Evolutionary conservation across 129 eudicot species (phyloP), one percentile per base, ranked within the genome.

Genomic region (Tagetes patula): DNA sequence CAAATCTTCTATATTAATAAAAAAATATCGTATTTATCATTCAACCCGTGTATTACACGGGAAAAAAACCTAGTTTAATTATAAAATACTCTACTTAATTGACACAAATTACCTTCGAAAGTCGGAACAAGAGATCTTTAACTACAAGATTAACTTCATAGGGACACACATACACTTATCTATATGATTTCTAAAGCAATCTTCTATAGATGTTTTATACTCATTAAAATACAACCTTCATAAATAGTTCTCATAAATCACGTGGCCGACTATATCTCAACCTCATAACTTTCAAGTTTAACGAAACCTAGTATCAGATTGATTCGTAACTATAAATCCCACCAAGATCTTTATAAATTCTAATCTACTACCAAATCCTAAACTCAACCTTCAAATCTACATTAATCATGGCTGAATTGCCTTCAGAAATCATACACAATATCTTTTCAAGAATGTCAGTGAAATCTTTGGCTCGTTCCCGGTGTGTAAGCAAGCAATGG

Each of bases 381-480:
- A 36, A 60, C 40, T 58, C 62, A 30, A 14, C 9, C 62, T 1
- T 58, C 40, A 31, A 10, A 32, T 31, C 6, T 10, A 36, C 55
- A 20, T 20, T 20, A 43, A 5, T 14, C 55, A 67, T 32, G 72
- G 41, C 31, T 32, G 30, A 46, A 6, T 67, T 67, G 11, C 72
- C 72, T 32, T 1, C 2, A 0, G 72, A 67, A 1, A 67, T 30
- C 49, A 46, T 32, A 30, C 31, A 9, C 41, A 10, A 47, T 11
- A 67, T 67, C 72, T 46, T 67, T 2, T 32, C 56, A 67, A 45
- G 72, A 67, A 14, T 67, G 56, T 56, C 72, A 14, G 54, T 67
- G 20, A 43, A 67, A 67, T 8, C 54, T 67, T 41, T 67, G 55
- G 43, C 66, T 34, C 66, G 43, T 33, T 60, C 1, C 30, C 42